Percentiles rank a stretch among this genome's conserved stretches.
phyloP scores from a whole-genome alignment of 2,329 filamentous ascomycete genomes.

The Knufia petricola region DNA sequence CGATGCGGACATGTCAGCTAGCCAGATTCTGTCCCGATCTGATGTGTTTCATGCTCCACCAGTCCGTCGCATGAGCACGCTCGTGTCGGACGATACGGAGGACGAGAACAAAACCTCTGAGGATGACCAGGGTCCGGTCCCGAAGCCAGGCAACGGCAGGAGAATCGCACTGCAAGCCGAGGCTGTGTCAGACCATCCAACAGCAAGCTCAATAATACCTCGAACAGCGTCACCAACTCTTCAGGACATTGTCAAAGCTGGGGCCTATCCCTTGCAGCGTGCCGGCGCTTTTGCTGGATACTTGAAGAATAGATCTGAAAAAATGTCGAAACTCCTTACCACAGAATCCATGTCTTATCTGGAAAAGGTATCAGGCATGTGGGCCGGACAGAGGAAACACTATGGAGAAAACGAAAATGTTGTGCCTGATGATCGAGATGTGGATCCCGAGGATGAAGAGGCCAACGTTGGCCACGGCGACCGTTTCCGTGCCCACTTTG shows the following conservation, averaged over 20 bases:
- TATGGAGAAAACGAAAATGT: constrained; percentile 66
- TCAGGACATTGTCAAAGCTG: constrained; percentile 50
- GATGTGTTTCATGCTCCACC: constrained; percentile 80
- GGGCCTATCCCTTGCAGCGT: constrained; percentile 70
- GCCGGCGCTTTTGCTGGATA: constrained; percentile 77
- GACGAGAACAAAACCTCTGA: constrained; percentile 35
- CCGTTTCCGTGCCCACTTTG: constrained; percentile 82
- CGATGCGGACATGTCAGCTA: constrained; percentile 69
- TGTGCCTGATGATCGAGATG: constrained; percentile 54
- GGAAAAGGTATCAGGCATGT: constrained; percentile 95
- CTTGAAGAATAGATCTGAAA: constrained; percentile 65
- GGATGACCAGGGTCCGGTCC: constrained; percentile 21
- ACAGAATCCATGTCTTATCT: constrained; percentile 93
- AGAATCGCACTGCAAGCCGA: constrained; percentile 7
- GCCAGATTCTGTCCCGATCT: constrained; percentile 78
- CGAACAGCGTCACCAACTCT: constrained; percentile 39
- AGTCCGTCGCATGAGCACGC: constrained; percentile 34
- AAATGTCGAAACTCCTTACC: constrained; percentile 72
- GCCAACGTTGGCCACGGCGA: constrained; percentile 45
- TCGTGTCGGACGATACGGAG: constrained; percentile 27
- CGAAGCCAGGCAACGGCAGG: constrained; percentile 7
- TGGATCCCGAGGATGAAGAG: constrained; percentile 48
- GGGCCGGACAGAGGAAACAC: constrained; percentile 81
- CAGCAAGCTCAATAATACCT: background rate
- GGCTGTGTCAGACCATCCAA: background rate